Evolutionary conservation across 1,139 yeast species (phyloP), one percentile per base, ranked within the genome.

Genomic region (Kurtzmaniella quercitrusa): DNA sequence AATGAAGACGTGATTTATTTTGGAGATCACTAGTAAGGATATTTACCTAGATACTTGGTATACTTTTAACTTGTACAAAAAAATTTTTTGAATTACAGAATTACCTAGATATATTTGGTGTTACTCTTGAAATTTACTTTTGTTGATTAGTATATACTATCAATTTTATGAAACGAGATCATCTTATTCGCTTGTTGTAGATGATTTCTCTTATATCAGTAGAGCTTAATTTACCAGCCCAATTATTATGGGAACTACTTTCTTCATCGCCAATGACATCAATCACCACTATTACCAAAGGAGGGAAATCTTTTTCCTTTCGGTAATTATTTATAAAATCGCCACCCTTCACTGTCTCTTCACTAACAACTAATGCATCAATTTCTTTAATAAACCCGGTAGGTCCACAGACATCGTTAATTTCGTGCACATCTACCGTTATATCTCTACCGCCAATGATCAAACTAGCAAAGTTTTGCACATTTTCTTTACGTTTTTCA

Each of bases 331-430:
- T 93, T 38, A 94, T 83, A 50, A 71, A 70, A 0, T 68, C 76
- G 0, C 89, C 98, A 4, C 98, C 98, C 15, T 74, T 60, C 0
- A 73, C 65, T 0, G 97, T 85, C 56, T 94, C 98, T 38, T 79
- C 72, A 52, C 96, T 87, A 7, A 93, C 81, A 0, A 91, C 81
- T 44, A 94, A 73, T 0, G 90, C 85, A 52, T 90, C 85, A 38
- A 94, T 88, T 36, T 81, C 82, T 18, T 73, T 72, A 2, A 86
- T 72, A n/a, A 76, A 73, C 0, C 91, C 96, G 0, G 98, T 90
- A 1, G 98, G 98, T 0, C 99, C 99, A 63, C 95, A 90, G 0
- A 91, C 77, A 59, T 94, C 98, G 48, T 81, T 77, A 36, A 94
- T 82, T 54, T 85, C 80, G 43, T 75, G 77, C 12, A 16, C 34